phyloP scores from a whole-genome alignment of 2,329 filamentous ascomycete genomes.

The Sporothrix sp. region DNA sequence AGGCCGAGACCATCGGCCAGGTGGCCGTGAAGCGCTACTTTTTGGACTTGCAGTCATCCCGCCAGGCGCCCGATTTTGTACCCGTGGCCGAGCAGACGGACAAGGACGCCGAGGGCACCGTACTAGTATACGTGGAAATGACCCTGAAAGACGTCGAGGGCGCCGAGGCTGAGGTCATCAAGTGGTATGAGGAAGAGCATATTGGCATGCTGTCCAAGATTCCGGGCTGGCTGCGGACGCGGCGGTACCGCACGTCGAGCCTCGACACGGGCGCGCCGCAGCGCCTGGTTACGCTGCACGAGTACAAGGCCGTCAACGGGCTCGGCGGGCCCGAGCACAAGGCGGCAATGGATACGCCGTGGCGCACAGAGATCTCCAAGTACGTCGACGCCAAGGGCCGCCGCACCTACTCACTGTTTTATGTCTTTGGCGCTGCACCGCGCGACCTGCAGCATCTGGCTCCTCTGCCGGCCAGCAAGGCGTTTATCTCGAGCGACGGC shows the following conservation, averaged over 20 bases:
- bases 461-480: conserved; percentile 33
- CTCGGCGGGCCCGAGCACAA: conserved; percentile 55
- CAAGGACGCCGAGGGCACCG: conserved; percentile 47
- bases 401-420: conserved; percentile 61
- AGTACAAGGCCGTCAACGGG: conserved; percentile 59
- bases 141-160: conserved; percentile 36
- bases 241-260: conserved; percentile 57
- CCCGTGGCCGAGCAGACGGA: conserved; percentile 51
- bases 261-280: conserved; percentile 47
- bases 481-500: conserved; percentile 46
- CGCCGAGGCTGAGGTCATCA: conserved; percentile 39
- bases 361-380: conserved; percentile 48
- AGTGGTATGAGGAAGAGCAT: conserved; percentile 71
- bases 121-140: conserved; percentile 54
- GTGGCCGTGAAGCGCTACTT: conserved; percentile 60
- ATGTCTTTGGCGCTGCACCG: conserved; percentile 67
- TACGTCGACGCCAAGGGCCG: conserved; percentile 48
- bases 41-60: conserved; percentile 54
- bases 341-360: conserved; percentile 52
- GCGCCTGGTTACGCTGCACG: conserved; percentile 59
- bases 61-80: conserved; percentile 46
- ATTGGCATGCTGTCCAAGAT: conserved; percentile 60
- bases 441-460: conserved; percentile 55
- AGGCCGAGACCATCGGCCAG: conserved; percentile 44
- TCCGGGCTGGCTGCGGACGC: conserved; percentile 68